Percentiles rank a stretch among this genome's conserved stretches.
phyloP scores from a whole-genome alignment of 164 flowering plant genomes.

The Umbellularia californica region DNA sequence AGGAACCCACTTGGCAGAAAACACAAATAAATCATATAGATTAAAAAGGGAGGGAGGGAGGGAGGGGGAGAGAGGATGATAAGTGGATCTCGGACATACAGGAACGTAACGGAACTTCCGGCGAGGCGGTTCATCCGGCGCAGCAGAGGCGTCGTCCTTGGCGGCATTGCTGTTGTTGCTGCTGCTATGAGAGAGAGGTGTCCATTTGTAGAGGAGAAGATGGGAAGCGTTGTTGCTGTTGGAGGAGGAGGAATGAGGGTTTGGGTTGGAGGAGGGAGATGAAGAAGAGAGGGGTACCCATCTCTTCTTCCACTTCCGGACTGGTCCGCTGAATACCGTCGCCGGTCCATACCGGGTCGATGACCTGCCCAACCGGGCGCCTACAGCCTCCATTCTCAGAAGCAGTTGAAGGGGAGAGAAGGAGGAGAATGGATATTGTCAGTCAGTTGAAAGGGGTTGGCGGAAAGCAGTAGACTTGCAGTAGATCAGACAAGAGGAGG shows the following conservation, averaged over 20 bases:
- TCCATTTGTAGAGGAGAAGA: conserved; percentile 83
- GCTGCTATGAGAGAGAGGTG: conserved; percentile 45
- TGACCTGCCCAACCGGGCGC: conserved; percentile 86
- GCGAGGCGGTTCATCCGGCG: conserved; percentile 55
- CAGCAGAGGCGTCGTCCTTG: conserved; percentile 29
- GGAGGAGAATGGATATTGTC: no score
- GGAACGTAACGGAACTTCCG: conserved; percentile 80
- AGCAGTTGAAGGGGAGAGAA: no score
- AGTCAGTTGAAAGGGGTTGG: no score
- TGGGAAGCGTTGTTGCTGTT: conserved; percentile 50
- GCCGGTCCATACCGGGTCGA: conserved; percentile 88
- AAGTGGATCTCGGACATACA: conserved; percentile 31
- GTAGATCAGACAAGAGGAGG: no score
- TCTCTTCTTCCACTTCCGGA: conserved; percentile 92
- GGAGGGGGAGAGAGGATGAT: background rate
- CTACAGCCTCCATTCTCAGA: conserved; percentile 83
- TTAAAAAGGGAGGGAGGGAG: conserved; percentile 2
- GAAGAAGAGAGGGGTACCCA: conserved; percentile 65
- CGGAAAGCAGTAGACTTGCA: no score
- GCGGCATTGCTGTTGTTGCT: conserved; percentile 16
- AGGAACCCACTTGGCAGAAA: no score
- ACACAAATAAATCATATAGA: background rate
- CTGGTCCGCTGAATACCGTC: conserved; percentile 91
- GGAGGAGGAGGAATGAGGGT: conserved; percentile 8
- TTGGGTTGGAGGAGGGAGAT: conserved; percentile 5